Conservation (phyloP, 176 grass and related monocot species). For the Sorghum bicolor region DNA sequence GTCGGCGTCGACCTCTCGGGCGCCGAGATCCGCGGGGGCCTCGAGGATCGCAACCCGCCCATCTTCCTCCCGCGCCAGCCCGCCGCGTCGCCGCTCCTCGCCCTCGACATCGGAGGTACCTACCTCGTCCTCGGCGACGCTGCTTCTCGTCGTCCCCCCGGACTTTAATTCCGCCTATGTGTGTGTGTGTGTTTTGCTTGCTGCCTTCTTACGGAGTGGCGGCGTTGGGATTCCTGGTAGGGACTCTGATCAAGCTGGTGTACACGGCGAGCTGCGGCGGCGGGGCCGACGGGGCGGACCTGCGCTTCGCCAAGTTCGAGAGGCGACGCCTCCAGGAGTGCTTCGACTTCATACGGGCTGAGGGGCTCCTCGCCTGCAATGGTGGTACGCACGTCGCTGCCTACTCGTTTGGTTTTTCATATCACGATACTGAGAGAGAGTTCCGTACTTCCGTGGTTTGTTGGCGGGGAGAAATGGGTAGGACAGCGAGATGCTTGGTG, state of each 20-base stretch:
- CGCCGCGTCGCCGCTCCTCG: conserved; percentile 59
- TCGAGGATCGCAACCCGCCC: conserved; percentile 57
- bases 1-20: conserved; percentile 50
- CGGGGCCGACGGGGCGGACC: conserved; percentile 42
- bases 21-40: conserved; percentile 68
- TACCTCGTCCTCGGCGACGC: background rate
- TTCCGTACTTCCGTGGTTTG: background rate
- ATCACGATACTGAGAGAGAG: background rate
- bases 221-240: conserved; percentile 20
- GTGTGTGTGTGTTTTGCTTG: too few relatives aligned
- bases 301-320: conserved; percentile 87
- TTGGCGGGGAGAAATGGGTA: background rate
- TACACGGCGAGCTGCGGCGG: conserved; percentile 55
- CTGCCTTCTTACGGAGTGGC: background rate
- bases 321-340: conserved; percentile 73
- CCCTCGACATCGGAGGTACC: conserved; percentile 82
- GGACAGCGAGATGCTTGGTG: background rate
- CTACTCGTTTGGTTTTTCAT: background rate
- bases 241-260: conserved; percentile 91
- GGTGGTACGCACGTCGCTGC: conserved; percentile 6
- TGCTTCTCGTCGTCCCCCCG: background rate
- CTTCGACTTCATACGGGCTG: conserved; percentile 52
- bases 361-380: conserved; percentile 56
- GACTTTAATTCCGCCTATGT: background rate
- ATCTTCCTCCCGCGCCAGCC: conserved; percentile 78